Conservation (phyloP, 306 rosid genomes). For the Chamaecrista fasciculata region DNA sequence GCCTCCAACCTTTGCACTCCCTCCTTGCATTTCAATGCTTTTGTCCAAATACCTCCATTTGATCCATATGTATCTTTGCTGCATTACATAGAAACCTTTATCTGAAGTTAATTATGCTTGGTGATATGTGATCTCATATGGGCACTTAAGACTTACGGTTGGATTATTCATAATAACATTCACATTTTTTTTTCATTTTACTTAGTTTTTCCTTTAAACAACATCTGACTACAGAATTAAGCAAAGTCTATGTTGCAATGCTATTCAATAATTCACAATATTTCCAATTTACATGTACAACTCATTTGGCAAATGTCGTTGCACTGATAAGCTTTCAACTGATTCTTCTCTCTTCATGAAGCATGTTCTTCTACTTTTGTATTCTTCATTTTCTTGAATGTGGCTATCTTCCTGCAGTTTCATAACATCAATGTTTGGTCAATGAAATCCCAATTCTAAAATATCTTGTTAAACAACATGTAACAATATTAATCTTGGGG, state of each 20-base stretch:
- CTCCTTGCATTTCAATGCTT: too few species aligned
- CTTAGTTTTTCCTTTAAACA: too few species aligned
- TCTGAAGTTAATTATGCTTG: too few species aligned
- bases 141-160: too few species aligned
- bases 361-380: constrained; percentile 28
- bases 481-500: too few species aligned
- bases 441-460: constrained; percentile 9
- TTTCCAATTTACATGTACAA: background rate
- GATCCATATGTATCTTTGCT: too few species aligned
- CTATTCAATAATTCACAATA: background rate
- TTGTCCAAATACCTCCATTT: too few species aligned
- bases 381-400: constrained; percentile 20
- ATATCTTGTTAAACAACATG: background rate
- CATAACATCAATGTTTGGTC: constrained; percentile 4
- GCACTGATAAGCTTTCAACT: constrained; percentile 1
- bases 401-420: constrained; percentile 27
- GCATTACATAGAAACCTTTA: too few species aligned
- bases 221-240: background rate
- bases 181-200: too few species aligned
- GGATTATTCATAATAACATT: too few species aligned
- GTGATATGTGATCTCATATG: too few species aligned
- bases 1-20: too few species aligned
- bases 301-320: constrained; percentile 14
- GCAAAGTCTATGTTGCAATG: background rate
- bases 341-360: constrained; percentile 17